Evolutionary conservation across 1,284 basidiomycete species (phyloP).

Genomic region (Stereum hirsutum): DNA sequence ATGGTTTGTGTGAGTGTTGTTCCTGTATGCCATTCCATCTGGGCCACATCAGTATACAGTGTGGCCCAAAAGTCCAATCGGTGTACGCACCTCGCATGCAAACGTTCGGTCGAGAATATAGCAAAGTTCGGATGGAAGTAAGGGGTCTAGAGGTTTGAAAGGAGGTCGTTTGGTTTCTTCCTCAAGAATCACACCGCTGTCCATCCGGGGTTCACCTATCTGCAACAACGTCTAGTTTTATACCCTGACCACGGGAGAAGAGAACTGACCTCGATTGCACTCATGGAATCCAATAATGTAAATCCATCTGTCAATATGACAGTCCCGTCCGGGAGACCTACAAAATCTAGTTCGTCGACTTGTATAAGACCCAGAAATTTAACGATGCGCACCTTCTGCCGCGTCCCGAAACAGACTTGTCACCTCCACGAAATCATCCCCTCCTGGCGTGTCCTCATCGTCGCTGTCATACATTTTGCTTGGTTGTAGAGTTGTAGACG

Average conservation of each 20-base stretch:
- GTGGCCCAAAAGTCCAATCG: conserved; percentile 5
- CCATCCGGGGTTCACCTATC: conserved; percentile 88
- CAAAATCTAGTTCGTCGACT: conserved; percentile 4
- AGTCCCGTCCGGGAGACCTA: conserved; percentile 59
- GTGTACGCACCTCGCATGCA: conserved; percentile 65
- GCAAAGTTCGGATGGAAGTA: conserved; percentile 72
- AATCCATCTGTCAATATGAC: conserved; percentile 67
- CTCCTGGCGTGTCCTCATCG: conserved; percentile 33
- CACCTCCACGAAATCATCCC: conserved; percentile 50
- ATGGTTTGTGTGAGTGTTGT: conserved; percentile 82
- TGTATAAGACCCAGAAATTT: conserved; percentile 7
- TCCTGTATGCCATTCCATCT: conserved; percentile 87
- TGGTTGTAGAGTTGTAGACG: too few species aligned
- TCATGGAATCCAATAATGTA: conserved; percentile 80
- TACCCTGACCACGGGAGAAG: conserved; percentile 4
- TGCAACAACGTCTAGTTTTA: conserved; percentile 22
- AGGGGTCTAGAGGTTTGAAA: conserved; percentile 58
- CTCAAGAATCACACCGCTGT: conserved; percentile 63
- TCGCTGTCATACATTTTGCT: not conserved
- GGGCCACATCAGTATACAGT: conserved; percentile 1
- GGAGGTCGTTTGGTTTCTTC: conserved; percentile 30
- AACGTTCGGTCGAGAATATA: conserved; percentile 82
- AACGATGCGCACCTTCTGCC: conserved; percentile 35
- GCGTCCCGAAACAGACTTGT: conserved; percentile 48
- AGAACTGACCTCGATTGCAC: conserved; percentile 66